phyloP scores from a whole-genome alignment of 2,329 filamentous ascomycete genomes.

The Xylariales sp. region DNA sequence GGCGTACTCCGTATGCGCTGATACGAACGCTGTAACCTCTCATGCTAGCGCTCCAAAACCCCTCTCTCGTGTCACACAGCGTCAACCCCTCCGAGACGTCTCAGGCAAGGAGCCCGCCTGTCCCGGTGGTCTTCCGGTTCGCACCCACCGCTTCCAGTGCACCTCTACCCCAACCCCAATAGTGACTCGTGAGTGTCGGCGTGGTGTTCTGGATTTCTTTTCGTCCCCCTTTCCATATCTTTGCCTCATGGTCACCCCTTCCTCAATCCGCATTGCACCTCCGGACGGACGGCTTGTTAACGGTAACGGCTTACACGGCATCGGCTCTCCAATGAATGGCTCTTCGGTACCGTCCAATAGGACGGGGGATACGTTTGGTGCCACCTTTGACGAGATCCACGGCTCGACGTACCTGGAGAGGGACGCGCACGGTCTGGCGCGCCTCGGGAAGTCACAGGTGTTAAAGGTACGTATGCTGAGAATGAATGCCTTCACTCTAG shows the following conservation, averaged over 20 bases:
- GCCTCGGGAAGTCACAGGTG: slow-evolving; percentile 39
- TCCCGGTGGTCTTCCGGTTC: background rate
- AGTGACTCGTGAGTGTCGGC: background rate
- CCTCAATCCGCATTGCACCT: background rate
- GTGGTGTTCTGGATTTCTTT: background rate
- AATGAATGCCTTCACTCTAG: background rate
- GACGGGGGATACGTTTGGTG: slow-evolving; percentile 4
- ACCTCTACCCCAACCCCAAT: background rate
- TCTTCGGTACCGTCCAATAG: slow-evolving; percentile 16
- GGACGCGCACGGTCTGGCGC: slow-evolving; percentile 36
- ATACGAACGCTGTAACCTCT: too few species aligned
- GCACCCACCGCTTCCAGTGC: background rate
- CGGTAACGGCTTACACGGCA: background rate
- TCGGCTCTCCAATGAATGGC: slow-evolving; percentile 13
- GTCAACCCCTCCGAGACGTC: background rate
- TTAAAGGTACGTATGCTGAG: slow-evolving; percentile 33
- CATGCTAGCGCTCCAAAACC: slow-evolving; percentile 5
- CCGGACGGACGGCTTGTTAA: background rate
- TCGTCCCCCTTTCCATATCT: background rate
- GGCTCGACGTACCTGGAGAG: slow-evolving; percentile 40
- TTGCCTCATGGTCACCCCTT: background rate
- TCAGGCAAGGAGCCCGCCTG: background rate
- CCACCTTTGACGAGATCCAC: slow-evolving; percentile 39
- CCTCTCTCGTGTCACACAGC: background rate
- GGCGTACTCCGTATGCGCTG: too few species aligned